Base-by-base conservation (phyloP, 257 asterid species). In the Scutellaria barbata region DNA sequence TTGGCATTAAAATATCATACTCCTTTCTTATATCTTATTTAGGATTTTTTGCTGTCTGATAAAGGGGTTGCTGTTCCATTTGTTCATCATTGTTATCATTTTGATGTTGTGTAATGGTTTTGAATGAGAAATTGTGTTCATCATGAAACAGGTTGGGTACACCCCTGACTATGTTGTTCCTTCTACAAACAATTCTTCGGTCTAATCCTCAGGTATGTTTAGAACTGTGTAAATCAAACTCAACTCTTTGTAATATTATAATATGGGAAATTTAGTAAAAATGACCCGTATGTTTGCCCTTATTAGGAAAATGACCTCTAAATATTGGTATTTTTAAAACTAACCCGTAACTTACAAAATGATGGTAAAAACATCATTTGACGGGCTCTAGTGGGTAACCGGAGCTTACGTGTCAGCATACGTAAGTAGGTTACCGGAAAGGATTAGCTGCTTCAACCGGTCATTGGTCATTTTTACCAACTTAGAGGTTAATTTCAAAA, bases 131-230 rank as follows among this genome's bases (percentile, higher is more conserved):
- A 58, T 59, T 61, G 18, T 70, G 22, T 75, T 75, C 71, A 33
- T 73, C 46, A 53, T 82, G 82, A 43, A 76, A 78, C 90, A 95
- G 99, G 99, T 95, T 77, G 98, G 98, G 51, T 95, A 92, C 76
- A 87, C 98, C 9, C 99, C 99, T 4, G 99, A 95, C 72, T 95
- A 95, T 79, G n/a, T 87, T 95, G 40, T 95, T 92, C 85, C 98
- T 95, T 60, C 87, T 95, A 81, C 99, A 95, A 88, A 95, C 99
- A 72, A 92, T 95, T 84, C 95, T 95, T 76, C 92, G 99, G 57
- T 86, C 99, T 46, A 96, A 95, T 83, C 97, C 98, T 69, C 98
- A 92, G 99, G 99, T 92, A 86, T 69, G 79, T 75, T 68, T 54
- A 56, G 60, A 52, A 70, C 64, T 9, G 46, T 10, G 53, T 18